Conservation (phyloP, 2,329 filamentous ascomycete genomes). For the Botryotinia calthae region DNA sequence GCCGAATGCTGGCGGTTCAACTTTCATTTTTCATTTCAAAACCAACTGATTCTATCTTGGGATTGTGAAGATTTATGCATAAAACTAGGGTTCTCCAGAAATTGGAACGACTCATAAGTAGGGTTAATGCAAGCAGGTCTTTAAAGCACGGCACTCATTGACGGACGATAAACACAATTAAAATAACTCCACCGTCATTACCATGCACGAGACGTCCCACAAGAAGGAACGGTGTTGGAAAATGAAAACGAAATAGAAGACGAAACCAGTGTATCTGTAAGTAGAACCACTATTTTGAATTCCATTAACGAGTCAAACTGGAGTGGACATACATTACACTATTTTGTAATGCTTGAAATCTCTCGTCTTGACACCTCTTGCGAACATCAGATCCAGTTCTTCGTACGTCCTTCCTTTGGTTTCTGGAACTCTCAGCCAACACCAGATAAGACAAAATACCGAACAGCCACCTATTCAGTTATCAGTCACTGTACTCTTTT, state of each 20-base stretch:
- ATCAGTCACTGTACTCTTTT: slow-evolving; percentile 4
- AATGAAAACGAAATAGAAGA: neutral
- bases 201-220: neutral
- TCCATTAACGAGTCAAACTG: neutral
- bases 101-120: neutral
- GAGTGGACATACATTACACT: neutral
- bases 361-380: slow-evolving; percentile 37
- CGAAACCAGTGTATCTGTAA: neutral
- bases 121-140: neutral
- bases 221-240: neutral
- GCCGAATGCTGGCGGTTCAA: neutral
- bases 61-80: neutral
- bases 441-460: slow-evolving; percentile 43
- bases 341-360: slow-evolving; percentile 36
- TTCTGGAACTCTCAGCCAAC: slow-evolving; percentile 44
- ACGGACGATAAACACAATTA: neutral
- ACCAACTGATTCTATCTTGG: neutral
- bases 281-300: neutral
- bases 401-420: slow-evolving; percentile 46
- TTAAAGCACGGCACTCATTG: neutral
- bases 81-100: neutral
- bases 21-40: neutral
- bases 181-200: neutral
- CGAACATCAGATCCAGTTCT: slow-evolving; percentile 49
- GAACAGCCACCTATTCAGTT: slow-evolving; percentile 41